Evolutionary conservation across 768 basidiomycete genomes (phyloP), one percentile per base, ranked within the genome.

Genomic region (Amylocystis lapponica): DNA sequence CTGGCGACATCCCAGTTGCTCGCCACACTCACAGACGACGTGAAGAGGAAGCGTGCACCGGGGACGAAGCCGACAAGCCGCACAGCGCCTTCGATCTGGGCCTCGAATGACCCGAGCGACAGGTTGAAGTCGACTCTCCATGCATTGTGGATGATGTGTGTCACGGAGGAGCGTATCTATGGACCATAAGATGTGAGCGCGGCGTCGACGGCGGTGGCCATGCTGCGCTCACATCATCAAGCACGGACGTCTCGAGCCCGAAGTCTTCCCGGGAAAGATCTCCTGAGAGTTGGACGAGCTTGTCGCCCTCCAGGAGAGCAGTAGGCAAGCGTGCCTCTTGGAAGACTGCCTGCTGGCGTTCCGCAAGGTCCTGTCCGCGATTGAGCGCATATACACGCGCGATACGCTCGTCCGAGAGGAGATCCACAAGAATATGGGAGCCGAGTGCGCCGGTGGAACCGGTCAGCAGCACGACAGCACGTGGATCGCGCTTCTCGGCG

Each of bases 121-220:
- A 58, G 45, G 43, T 61, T 63, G 57, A 72, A 72, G 47, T 72
- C 62, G 10, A 69, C 62, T 9, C 50, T 59, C 69, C 69, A 71
- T 12, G 68, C 69, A 66, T 71, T 12, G 67, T 71, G 52, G 7
- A 53, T 39, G 33, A 53, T 43, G 21, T 41, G 36, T 10, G 52
- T 53, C 2, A 47, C 48, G 17, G 43, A 43, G 3, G 22, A 6
- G 11, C 31, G 23, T 23, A 53, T 46, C 52, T 53, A 19, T 20
- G 25, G 20, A 21, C n/a, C n/a, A n/a, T n/a, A n/a, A n/a, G n/a
- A n/a, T n/a, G n/a, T n/a, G n/a, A n/a, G n/a, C n/a, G n/a, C 25
- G 7, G 20, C 37, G 20, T n/a, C n/a, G n/a, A n/a, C n/a, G n/a
- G n/a, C 26, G 48, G 40, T 45, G 44, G 13, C 16, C 9, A 19